Percentiles rank a stretch among this genome's conserved stretches.
Evolutionary conservation across 2,329 filamentous ascomycete genomes (phyloP).

Genomic region (Botrytis tulipae): DNA sequence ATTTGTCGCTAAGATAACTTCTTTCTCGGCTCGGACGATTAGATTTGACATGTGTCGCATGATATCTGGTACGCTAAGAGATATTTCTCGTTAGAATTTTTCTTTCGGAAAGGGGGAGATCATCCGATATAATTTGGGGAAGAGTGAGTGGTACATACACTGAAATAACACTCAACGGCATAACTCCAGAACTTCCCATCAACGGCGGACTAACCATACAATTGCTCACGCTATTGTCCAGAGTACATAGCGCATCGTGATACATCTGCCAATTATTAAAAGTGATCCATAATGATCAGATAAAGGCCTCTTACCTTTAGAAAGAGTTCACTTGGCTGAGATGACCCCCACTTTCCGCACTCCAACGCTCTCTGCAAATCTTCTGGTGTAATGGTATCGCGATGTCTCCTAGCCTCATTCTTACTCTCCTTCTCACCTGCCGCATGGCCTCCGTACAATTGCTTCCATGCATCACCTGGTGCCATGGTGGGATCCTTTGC

Average conservation of each 20-base stretch:
- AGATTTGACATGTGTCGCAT: slow-evolving; percentile 73
- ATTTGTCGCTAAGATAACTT: slow-evolving; percentile 73
- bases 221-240: slow-evolving; percentile 39
- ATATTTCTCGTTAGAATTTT: slow-evolving; percentile 25
- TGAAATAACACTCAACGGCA: slow-evolving; percentile 68
- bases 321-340: slow-evolving; percentile 65
- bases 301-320: slow-evolving; percentile 47
- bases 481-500: slow-evolving; percentile 52
- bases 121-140: background rate
- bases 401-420: slow-evolving; percentile 27
- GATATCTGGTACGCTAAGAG: slow-evolving; percentile 61
- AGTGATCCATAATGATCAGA: background rate
- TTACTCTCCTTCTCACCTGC: slow-evolving; percentile 28
- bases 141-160: slow-evolving; percentile 40
- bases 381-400: slow-evolving; percentile 36
- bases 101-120: background rate
- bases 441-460: slow-evolving; percentile 48
- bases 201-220: slow-evolving; percentile 57
- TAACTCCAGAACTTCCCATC: slow-evolving; percentile 59
- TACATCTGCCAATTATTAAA: slow-evolving; percentile 31
- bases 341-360: slow-evolving; percentile 67
- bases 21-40: slow-evolving; percentile 68
- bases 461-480: slow-evolving; percentile 54
- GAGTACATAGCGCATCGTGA: slow-evolving; percentile 33
- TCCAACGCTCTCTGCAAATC: slow-evolving; percentile 53